Evolutionary conservation across 352 stramenopile species (phyloP), one percentile per base, ranked within the genome.

Genomic region (Globisporangium polare): DNA sequence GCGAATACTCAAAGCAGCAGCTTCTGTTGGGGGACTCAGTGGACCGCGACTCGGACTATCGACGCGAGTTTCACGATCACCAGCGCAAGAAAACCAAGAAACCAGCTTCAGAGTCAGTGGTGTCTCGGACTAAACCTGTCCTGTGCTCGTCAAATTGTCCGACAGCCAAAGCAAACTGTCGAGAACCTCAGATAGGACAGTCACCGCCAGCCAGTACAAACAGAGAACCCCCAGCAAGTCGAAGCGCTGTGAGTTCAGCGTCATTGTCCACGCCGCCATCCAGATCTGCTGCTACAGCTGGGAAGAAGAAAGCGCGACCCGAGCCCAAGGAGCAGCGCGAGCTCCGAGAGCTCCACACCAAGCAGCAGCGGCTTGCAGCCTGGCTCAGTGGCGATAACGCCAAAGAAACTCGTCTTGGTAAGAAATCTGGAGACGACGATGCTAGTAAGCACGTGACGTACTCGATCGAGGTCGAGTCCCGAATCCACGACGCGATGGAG

Each of bases 401-500:
- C 8, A 24, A 20, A 4, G n/a, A 17, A 18, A 18, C 6, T 10
- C 20, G 39, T 9, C 3, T 9, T n/a, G 65, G 58, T 29, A 69
- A 58, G 35, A 71, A 33, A 2, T 33, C 29, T 33, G 2, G 29
- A 13, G 12, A 42, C 4, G 0, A 0, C 13, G 24, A 17, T 53
- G 22, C 12, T 33, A 22, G 18, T 7, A 27, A 15, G 8, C 7
- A 31, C 13, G 53, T 45, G 20, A 7, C 39, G 46, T 83, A 74
- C 61, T 83, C 79, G 2, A 24, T 59, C 0, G 79, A 89, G 53
- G 66, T 85, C 29, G 61, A 70, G 43, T 24, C 60, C 33, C 66
- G 69, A 18, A 81, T 86, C 5, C 57, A 72, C 39, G 35, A 45
- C 6, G 60, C 65, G 35, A 78, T 83, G 51, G 31, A 45, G 22